Base-by-base conservation (phyloP, 1,284 basidiomycete genomes). In the Athelia sp. region DNA sequence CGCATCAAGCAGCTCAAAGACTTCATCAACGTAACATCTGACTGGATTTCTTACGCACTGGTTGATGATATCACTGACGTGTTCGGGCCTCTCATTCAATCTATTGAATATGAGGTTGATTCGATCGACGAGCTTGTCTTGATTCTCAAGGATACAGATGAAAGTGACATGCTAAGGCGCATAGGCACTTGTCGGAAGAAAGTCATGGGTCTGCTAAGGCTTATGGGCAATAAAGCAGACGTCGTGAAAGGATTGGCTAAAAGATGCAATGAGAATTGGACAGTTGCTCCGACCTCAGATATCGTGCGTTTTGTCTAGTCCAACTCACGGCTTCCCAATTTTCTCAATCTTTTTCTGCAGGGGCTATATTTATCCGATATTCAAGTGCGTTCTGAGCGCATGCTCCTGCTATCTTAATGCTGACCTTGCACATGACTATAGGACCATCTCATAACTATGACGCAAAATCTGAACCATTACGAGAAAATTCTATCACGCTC, bases 151-250 rank as follows among this genome's bases (percentile, higher is more conserved):
- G 80, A 79, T 45, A 72, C 77, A 4, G 81, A 83, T 54, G 78
- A 81, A 58, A 81, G 72, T 45, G 80, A 82, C 62, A 82, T 82
- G 80, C 62, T 82, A 44, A 64, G 71, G 62, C 84, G 95, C 54
- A 99, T 99, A 60, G 97, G 97, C 38, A 98, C 93, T 0, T 99
- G 97, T 66, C 81, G 97, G 47, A 99, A 99, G 75, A 99, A 99
- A 70, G 97, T 99, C 60, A 99, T 99, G 97, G 97, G 97, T 24
- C 72, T 99, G 34, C 69, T 99, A 46, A 71, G 89, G 56, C 72
- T 99, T 47, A 98, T 99, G 96, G 97, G 97, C 35, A 98, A 97
- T 72, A 99, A 99, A 74, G 97, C 97, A 43, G 97, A 99, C 64
- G 97, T 99, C 54, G 97, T 99, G 55, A 99, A 99, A 66, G 97